These are phyloP conservation scores for Trichoderma simmonsii DNA, from an alignment of 2,329 filamentous ascomycete species.

Conservation along the genomic window DNA sequence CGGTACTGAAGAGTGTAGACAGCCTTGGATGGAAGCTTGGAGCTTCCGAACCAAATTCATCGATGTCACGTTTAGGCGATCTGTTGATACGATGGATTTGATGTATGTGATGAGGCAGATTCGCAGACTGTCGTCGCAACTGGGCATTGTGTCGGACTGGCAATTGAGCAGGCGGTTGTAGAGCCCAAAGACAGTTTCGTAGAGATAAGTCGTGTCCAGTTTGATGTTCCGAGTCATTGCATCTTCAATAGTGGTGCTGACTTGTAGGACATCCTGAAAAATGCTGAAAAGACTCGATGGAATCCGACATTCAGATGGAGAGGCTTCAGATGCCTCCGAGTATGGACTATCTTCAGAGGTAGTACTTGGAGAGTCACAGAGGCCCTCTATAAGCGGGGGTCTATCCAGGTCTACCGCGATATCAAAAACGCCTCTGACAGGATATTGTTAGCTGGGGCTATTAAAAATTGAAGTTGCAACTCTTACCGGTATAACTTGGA, in stretches of 20 bases:
- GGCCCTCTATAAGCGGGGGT: background rate
- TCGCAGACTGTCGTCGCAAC: background rate
- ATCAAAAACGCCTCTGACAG: background rate
- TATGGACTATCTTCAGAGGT: background rate
- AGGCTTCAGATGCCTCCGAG: background rate
- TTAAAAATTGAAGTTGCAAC: background rate
- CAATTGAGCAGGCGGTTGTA: conserved; percentile 11
- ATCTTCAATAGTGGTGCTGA: background rate
- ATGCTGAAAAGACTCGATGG: background rate
- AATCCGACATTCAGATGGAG: background rate
- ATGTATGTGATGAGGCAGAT: conserved; percentile 6
- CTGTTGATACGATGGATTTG: background rate
- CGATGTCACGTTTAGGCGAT: background rate
- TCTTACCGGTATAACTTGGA: conserved; percentile 10
- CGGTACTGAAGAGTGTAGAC: background rate
- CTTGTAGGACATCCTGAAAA: background rate
- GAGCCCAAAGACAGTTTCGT: background rate
- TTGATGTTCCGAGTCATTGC: conserved; percentile 1
- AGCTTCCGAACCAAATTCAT: background rate
- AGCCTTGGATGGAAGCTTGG: background rate
- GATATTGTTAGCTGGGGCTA: background rate
- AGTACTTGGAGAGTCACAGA: background rate
- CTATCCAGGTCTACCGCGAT: conserved; percentile 1
- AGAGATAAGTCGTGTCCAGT: background rate
- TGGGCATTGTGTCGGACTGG: background rate